These are phyloP conservation scores for Aspergillus amoenus DNA, from an alignment of 2,329 filamentous ascomycete species.

Conservation along the genomic window DNA sequence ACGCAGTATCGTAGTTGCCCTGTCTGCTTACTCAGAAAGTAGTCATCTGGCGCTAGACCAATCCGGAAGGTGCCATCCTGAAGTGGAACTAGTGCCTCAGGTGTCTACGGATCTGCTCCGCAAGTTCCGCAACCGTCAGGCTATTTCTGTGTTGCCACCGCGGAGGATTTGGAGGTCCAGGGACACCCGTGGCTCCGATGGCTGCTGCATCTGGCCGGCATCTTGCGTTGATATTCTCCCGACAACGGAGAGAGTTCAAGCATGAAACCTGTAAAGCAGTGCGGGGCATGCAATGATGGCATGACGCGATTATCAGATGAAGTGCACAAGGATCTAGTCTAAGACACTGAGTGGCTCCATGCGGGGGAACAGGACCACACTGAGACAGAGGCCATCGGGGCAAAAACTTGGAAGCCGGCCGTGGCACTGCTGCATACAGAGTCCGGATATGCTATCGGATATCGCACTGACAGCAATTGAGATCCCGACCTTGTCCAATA, in stretches of 20 bases:
- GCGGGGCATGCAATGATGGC: neutral
- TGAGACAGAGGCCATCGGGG: neutral
- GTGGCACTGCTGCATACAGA: too few species aligned
- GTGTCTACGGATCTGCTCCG: neutral
- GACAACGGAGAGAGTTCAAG: neutral
- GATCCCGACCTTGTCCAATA: neutral
- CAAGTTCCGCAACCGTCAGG: neutral
- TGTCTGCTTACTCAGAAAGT: neutral
- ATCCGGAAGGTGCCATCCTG: neutral
- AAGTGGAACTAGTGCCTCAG: neutral
- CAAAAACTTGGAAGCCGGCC: too few species aligned
- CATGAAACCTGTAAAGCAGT: neutral
- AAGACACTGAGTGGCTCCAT: neutral
- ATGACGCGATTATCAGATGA: neutral
- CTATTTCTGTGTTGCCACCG: neutral
- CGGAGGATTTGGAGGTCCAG: neutral
- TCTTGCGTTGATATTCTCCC: neutral
- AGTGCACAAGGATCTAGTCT: neutral
- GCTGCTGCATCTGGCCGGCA: too few species aligned
- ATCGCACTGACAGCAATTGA: too few species aligned
- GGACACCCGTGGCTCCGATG: neutral
- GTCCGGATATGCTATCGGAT: too few species aligned
- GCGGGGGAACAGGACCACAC: neutral
- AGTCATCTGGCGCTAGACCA: neutral
- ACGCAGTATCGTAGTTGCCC: constrained; percentile 5